Base-by-base conservation (phyloP, 1,139 yeast species). In the Nematodospora anomalae region DNA sequence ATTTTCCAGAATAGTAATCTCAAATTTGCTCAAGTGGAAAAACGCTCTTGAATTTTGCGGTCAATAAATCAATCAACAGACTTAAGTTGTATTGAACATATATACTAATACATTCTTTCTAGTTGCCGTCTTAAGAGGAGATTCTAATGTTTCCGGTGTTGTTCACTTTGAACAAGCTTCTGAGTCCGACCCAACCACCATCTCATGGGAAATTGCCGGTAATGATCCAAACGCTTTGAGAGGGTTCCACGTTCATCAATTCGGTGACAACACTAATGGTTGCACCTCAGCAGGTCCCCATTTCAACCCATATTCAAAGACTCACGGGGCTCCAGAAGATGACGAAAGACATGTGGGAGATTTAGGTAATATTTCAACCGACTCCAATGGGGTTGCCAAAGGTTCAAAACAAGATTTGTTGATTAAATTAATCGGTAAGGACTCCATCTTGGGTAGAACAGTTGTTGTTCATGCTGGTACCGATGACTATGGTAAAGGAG, bases 251-350 rank as follows among this genome's bases (percentile, higher is more conserved):
- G 73, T 92, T 61, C 98, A 92, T 71, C 85, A 87, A 60, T 92
- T 90, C 58, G 98, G 98, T 73, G 98, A 92, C 76, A 88, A 89
- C 79, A 89, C 97, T 71, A 90, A 92, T 64, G 97, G 98, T 47
- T 90, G 97, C 73, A 89, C 96, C 45, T 88, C 97, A 49, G 97
- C 98, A 40, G 98, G 98, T 57, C 96, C 97, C 43, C 98, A 92
- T 72, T 90, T 88, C 81, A 92, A 92, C 79, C 97, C 97, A 50
- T 85, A 84, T 64, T 73, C 78, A 51, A 83, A 84, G 74, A 78
- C 80, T 51, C 98, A 92, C 67, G 98, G 98, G 69, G 89, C 94
- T 43, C 97, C 97, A 65, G 82, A 80, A 57, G 96, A 84, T 58
- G 87, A 79, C 52, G 71, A 59, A 53, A 86, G 98, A 75, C 98